Evolutionary conservation across 1,139 yeast species (phyloP), one percentile per base, ranked within the genome.

Genomic region (Scheffersomyces quercinus): DNA sequence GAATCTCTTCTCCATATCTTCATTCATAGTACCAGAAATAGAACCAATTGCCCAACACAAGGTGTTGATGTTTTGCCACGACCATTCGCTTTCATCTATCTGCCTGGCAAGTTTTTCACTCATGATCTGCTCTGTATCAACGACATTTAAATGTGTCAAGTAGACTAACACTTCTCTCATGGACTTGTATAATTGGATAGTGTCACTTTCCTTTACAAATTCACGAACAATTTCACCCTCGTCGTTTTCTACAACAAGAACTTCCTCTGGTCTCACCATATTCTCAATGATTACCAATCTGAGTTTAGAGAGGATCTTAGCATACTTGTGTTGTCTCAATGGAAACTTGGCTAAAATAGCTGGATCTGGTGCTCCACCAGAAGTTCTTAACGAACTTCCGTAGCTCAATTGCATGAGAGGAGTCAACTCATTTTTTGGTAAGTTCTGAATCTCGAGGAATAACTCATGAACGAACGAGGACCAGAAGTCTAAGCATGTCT

Each of bases 31-130:
- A 63, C 99, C 99, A 3, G 97, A 89, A 48, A 95, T 93, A 12
- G 98, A 91, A 48, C 99, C 99, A 65, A 93, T 95, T 5, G 99
- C 99, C 99, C 99, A 93, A 74, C 99, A 93, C 53, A 93, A 75
- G 2, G 98, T 93, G 65, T 93, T 93, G 58, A 93, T 87, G 62
- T 91, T 93, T 65, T 90, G 95, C 98, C 99, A 93, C 30, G 98
- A 91, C 99, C 99, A 93, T 70, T 95, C 99, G 48, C 88, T 77
- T 44, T 95, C 99, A 67, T 93, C 99, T 44, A 91, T 85, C 72
- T 93, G 99, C 59, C 86, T 82, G 3, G 95, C 86, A 52, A 93
- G 79, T 68, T 95, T 93, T 50, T 85, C 89, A 49, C 83, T 85
- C 98, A 93, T 90, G 56, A 93, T 93, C 52, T 82, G 82, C 62